Base-by-base conservation (phyloP, 345 rosid genomes). In the Pelargonium nanum region DNA sequence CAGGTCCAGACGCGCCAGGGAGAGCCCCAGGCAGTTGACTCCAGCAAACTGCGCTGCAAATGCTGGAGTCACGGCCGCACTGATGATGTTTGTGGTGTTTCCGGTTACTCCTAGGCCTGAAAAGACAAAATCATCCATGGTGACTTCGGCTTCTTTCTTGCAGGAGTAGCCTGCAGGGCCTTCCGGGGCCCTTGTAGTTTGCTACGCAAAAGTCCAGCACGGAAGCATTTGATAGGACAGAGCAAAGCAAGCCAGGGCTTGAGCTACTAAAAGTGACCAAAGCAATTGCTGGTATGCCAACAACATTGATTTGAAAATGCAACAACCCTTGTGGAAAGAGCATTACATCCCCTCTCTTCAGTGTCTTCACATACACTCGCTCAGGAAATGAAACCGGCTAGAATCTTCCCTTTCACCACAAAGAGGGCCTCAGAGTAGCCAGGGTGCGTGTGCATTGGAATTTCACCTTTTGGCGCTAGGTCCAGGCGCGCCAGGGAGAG, bases 371-470 rank as follows among this genome's bases (percentile, higher is more conserved):
- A 79, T 82, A 87, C 24, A 87, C 86, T 85, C 4, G 81, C 86
- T 0, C 85, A 76, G 20, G 92, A 81, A 17, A 90, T 73, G 75
- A 90, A 90, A 6, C 97, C 97, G 0, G 96, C 97, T 55, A 77
- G 74, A 26, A 90, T 78, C 20, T 81, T 6, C 45, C 95, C 97
- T 53, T 78, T 59, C 0, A 80, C 2, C 1, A 90, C 93, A 6
- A 82, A 0, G 4, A 87, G 77, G n/a, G 74, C 63, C 65, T 90
- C 96, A 0, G 89, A 73, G 34, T 54, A 93, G 5, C 86, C 85
- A 0, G 97, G 97, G 73, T 87, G 97, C 13, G 93, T 85, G 78
- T 87, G 95, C 63, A 87, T 76, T 5, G 96, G 96, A 51, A 87
- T 50, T 23, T 87, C 96, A 23, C 97, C 97, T 0, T 77, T 85